Evolutionary conservation across 2,329 filamentous ascomycete species (phyloP), one percentile per base, ranked within the genome.

Genomic region (Sclerotinia nivalis): DNA sequence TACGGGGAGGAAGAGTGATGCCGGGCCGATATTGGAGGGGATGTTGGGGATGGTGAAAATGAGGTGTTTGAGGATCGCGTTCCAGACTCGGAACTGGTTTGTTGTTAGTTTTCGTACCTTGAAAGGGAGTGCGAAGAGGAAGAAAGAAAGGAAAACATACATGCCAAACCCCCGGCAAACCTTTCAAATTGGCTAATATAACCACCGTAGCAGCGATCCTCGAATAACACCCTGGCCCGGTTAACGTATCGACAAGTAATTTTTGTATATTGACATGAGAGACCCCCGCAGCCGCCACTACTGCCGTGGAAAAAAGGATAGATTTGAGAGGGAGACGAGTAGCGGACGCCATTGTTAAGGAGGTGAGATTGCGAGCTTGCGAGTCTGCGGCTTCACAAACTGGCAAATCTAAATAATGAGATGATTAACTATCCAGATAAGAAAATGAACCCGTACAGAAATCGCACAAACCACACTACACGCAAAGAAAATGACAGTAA

Each of bases 161-260:
- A 81, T 88, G 87, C 87, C 87, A 89, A 22, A 86, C 81, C 45
- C 85, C 83, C 0, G 87, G 87, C 1, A 88, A 74, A 68, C 83
- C 86, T 79, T 89, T 89, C 72, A 88, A 72, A 73, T 89, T 89
- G 25, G 82, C 73, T 22, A 87, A 69, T 9, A 83, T 79, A 65
- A 85, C 78, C 6, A 82, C 43, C 5, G 82, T 40, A 12, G 74
- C 72, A 13, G 74, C 61, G 50, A 78, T 77, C 34, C 77, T 72
- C 2, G 75, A 78, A 52, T 77, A 75, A 40, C 70, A 76, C 3
- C 77, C 78, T 10, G 78, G 76, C 4, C 78, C 78, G 0, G 77
- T 78, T 56, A 78, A 72, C 25, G 71, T 72, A 43, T 69, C 72
- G 12, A 71, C 25, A 9, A 78, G 52, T 6, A 76, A 54, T 0